A percentile compares a stretch with the other conserved stretches of the same genome.
Conservation (phyloP, 352 stramenopile genomes). For the Phytophthora lateralis region DNA sequence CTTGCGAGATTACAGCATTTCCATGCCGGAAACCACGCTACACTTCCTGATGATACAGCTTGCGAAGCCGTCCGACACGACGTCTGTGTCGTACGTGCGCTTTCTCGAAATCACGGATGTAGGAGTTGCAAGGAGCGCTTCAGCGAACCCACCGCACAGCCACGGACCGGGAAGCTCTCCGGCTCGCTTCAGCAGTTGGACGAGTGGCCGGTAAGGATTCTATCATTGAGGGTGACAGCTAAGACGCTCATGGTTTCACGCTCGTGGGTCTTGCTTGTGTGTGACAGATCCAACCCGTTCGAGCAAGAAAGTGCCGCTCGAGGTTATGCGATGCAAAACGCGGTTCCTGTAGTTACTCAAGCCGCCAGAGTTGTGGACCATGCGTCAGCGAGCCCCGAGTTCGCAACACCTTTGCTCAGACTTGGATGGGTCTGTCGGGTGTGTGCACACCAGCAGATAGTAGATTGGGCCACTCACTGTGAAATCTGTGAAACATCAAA, state of each 20-base stretch:
- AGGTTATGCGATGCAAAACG: conserved; percentile 37
- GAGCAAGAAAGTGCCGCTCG: conserved; percentile 23
- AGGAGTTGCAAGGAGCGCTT: conserved; percentile 18
- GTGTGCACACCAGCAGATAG: conserved; percentile 69
- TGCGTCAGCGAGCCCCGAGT: conserved; percentile 27
- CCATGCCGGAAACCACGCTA: conserved; percentile 41
- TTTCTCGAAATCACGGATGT: conserved; percentile 61
- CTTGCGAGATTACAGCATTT: conserved; percentile 42
- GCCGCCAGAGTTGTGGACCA: conserved; percentile 38
- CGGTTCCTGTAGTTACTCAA: conserved; percentile 35
- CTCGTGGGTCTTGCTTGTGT: neutral
- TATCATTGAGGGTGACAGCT: neutral
- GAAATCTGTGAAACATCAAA: conserved; percentile 78
- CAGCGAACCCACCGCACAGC: conserved; percentile 16
- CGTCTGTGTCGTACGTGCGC: conserved; percentile 53
- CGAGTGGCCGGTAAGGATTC: conserved; percentile 2
- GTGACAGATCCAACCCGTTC: conserved; percentile 8
- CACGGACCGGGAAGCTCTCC: conserved; percentile 12
- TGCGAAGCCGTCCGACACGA: conserved; percentile 55
- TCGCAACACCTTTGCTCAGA: conserved; percentile 38
- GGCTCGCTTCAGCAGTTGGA: conserved; percentile 13
- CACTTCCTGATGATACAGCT: conserved; percentile 64
- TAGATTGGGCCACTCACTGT: conserved; percentile 71
- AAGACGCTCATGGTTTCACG: neutral
- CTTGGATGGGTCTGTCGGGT: conserved; percentile 74